Conservation (phyloP, 2,329 filamentous ascomycete genomes). For the Pseudocercospora pini-densiflorae region DNA sequence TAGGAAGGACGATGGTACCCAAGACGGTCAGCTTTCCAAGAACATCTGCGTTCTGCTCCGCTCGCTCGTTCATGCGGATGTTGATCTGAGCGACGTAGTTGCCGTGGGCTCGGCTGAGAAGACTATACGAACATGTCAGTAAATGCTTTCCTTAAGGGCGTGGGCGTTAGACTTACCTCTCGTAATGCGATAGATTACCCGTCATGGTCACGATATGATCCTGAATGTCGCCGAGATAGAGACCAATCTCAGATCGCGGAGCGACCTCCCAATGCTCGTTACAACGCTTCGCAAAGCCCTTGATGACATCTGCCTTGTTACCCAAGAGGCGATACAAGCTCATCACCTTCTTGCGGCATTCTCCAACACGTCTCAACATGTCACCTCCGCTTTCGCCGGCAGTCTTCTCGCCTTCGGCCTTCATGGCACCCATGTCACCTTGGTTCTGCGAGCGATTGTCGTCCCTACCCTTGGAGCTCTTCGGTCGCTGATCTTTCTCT, state of each 20-base stretch:
- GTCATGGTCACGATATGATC: conserved; percentile 99
- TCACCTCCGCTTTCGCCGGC: conserved; percentile 62
- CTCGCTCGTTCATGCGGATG: conserved; percentile 97
- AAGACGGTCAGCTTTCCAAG: conserved; percentile 93
- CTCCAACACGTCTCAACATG: conserved; percentile 90
- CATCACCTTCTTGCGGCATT: conserved; percentile 98
- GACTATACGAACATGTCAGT: conserved; percentile 55
- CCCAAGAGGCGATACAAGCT: conserved; percentile 87
- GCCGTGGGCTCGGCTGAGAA: conserved; percentile 86
- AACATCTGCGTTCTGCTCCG: conserved; percentile 94
- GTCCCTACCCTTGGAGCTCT: conserved; percentile 13
- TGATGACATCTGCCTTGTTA: conserved; percentile 99
- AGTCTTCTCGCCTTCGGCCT: conserved; percentile 44
- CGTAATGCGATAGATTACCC: conserved; percentile 91
- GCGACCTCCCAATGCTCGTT: conserved; percentile 98
- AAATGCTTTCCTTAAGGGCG: neutral
- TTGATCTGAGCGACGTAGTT: conserved; percentile 99
- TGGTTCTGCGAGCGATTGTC: conserved; percentile 43
- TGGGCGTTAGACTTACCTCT: conserved; percentile 68
- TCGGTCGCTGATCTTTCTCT: conserved; percentile 25
- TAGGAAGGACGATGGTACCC: conserved; percentile 94
- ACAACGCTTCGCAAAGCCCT: conserved; percentile 96
- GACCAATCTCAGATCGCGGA: conserved; percentile 91
- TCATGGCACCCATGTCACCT: conserved; percentile 35
- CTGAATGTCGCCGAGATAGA: conserved; percentile 97